Base-by-base conservation (phyloP, 768 basidiomycete species). In the Boletus sp. region DNA sequence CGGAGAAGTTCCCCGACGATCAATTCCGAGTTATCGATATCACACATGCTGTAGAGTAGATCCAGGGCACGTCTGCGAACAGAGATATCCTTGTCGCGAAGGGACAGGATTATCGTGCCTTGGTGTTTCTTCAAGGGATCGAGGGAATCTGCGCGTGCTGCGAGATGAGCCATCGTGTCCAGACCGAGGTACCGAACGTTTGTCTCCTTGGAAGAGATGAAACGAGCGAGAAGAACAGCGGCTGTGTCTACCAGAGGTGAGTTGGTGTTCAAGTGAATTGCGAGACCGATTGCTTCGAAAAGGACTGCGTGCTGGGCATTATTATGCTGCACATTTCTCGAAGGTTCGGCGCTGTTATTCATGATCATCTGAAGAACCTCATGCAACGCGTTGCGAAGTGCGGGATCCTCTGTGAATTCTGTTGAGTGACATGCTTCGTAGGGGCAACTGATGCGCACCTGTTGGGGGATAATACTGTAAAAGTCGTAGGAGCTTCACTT, bases 241-340 rank as follows among this genome's bases (percentile, higher is more conserved):
- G 97, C 94, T 7, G 87, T 90, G 55, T 83, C 81, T 12, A 98
- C 95, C 14, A 98, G 81, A 14, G 88, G 84, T 3, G 94, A 97
- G 58, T 84, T 92, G 51, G 92, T 86, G 73, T 98, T 94, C 59
- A 98, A 72, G 72, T 99, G 97, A 61, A 99, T 98, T 14, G 94
- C 94, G 42, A 98, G 85, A 59, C 92, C 80, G 66, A 99, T 99
- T 20, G 96, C 96, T 74, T 99, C 97, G 65, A 98, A 99, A 14
- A 99, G 81, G n/a, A 99, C 86, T 1, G 97, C 91, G 68, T 98
- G 94, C 68, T 97, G 96, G 10, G 96, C 97, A 65, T 99, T 99
- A 72, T 96, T 98, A 68, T 99, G 97, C 69, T 99, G 97, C 12
- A 98, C 91, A 63, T 98, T 98, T 61, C 91, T 82, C 11, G 93